Evolutionary conservation across 441 rosid species (phyloP), one percentile per base, ranked within the genome.

Genomic region (Syzygium malaccense): DNA sequence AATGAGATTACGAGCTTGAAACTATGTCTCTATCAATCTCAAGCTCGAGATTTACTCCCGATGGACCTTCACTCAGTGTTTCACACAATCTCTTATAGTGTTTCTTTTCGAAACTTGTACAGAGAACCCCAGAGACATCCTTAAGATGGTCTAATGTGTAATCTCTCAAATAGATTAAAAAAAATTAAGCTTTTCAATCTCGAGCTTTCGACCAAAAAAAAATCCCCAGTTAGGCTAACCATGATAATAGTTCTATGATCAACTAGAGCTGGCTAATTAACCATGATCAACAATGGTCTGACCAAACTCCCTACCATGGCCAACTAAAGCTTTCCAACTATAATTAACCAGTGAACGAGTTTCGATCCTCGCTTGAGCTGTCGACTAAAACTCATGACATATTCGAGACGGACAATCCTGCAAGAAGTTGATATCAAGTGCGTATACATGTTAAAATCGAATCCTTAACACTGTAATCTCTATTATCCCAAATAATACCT

Each of bases 321-420:
- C 28, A 3, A 1, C 28, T 15, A 20, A 5, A 71, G 49, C 4
- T 19, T 37, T 28, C 0, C 3, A 0, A 71, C 4, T 37, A 71
- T 19, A 15, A 8, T 71, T 71, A 2, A 71, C 48, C 17, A 1
- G 23, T 11, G 14, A 33, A 20, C 2, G 28, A 37, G 49, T 20
- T 37, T 71, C 13, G 15, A 20, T 20, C 80, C 48, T 71, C 15
- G 3, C 17, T 20, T 0, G 8, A 37, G 28, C 19, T 23, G 8
- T 71, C 20, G 14, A 71, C 26, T 68, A 37, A 11, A 37, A 23
- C 0, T 0, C 5, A 5, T 37, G 17, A 20, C 4, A 20, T 62
- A 15, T 62, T 62, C 71, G 1, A 62, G 32, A 62, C 0, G 10
- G 28, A 11, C 8, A 37, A 11, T 11, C 0, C 0, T 1, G 4